Conservation (phyloP, 805 yeast genomes). For the Brettanomyces sp. region DNA sequence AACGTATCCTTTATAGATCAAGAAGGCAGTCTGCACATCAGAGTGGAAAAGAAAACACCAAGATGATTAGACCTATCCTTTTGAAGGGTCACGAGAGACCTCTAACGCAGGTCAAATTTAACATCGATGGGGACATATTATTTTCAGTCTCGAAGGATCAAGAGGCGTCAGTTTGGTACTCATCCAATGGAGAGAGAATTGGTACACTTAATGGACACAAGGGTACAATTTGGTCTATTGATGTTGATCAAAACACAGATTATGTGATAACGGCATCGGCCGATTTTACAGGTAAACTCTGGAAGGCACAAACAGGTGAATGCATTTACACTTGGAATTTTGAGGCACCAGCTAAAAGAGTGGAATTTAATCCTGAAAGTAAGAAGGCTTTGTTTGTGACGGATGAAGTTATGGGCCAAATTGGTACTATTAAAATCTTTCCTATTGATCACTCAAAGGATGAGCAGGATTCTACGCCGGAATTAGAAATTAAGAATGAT, state of each 20-base stretch:
- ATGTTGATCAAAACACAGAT: slow-evolving; percentile 62
- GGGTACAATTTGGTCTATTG: slow-evolving; percentile 95
- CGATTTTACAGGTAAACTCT: slow-evolving; percentile 74
- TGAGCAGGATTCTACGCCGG: slow-evolving; percentile 45
- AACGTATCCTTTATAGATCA: no score
- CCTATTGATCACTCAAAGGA: slow-evolving; percentile 40
- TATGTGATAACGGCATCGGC: slow-evolving; percentile 84
- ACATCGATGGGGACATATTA: slow-evolving; percentile 89
- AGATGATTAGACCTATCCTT: slow-evolving; percentile 55
- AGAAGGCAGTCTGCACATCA: not conserved
- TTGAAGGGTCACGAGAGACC: slow-evolving; percentile 97
- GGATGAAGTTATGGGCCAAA: slow-evolving; percentile 87
- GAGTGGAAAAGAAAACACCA: not conserved
- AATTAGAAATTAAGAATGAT: slow-evolving; percentile 44
- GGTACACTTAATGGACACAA: slow-evolving; percentile 86
- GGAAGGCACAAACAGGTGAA: slow-evolving; percentile 77
- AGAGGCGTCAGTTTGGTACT: slow-evolving; percentile 85
- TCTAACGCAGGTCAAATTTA: slow-evolving; percentile 89
- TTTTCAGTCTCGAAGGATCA: slow-evolving; percentile 89
- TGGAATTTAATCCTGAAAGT: slow-evolving; percentile 73
- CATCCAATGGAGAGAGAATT: slow-evolving; percentile 91
- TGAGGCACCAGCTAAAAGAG: slow-evolving; percentile 84
- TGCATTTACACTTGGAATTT: slow-evolving; percentile 63
- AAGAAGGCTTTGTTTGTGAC: slow-evolving; percentile 63
- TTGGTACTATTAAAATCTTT: slow-evolving; percentile 66